Evolutionary conservation across 139 green algal genomes (phyloP).

Genomic region (Choricystis sp.): DNA sequence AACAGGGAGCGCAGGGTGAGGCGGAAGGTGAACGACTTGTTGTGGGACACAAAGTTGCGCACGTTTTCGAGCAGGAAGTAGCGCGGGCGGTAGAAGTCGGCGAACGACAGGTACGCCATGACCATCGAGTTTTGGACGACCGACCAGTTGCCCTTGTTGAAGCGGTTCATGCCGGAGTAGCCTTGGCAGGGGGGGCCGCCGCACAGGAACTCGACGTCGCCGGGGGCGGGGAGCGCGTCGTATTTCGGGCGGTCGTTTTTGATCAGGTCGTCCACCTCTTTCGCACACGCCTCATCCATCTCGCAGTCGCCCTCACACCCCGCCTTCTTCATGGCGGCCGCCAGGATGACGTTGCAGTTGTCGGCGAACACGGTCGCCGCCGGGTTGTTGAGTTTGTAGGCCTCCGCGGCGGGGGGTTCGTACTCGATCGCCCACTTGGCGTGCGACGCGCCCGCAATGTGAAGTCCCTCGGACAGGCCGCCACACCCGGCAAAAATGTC

Average conservation of each 20-base stretch:
- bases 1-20: constrained; percentile 77
- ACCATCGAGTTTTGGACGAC: constrained; percentile 90
- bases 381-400: constrained; percentile 81
- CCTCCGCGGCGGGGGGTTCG: constrained; percentile 65
- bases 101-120: constrained; percentile 81
- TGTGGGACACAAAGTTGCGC: constrained; percentile 91
- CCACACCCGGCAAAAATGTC: constrained; percentile 96
- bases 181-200: constrained; percentile 89
- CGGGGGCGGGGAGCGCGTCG: constrained; percentile 49
- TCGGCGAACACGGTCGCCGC: constrained; percentile 52
- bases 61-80: constrained; percentile 97
- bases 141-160: constrained; percentile 93
- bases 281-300: constrained; percentile 16
- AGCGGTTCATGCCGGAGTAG: constrained; percentile 96
- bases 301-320: constrained; percentile 43
- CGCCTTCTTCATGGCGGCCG: constrained; percentile 63
- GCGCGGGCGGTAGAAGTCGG: constrained; percentile 77
- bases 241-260: constrained; percentile 11
- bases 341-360: constrained; percentile 89
- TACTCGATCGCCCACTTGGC: constrained; percentile 94
- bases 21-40: constrained; percentile 85
- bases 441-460: constrained; percentile 58
- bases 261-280: constrained; percentile 16
- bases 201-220: constrained; percentile 90
- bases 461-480: constrained; percentile 82